A percentile compares a stretch with the other conserved stretches of the same genome.
These are phyloP conservation scores for Fraxinus angustifolia DNA, from an alignment of 305 asterid species.

Conservation along the genomic window DNA sequence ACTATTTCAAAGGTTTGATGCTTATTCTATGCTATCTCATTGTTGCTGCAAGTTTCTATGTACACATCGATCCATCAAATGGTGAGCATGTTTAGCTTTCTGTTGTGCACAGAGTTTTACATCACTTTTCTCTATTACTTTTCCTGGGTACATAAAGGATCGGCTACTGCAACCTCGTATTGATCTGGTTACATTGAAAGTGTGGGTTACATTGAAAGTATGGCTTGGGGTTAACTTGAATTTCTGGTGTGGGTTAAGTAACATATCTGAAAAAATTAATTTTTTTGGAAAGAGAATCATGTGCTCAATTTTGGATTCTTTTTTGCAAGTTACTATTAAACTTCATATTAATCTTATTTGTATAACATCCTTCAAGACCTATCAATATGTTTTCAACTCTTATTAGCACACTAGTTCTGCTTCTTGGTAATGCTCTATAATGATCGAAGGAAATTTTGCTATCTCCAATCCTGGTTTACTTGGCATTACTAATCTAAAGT, in stretches of 20 bases:
- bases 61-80: constrained; percentile 66
- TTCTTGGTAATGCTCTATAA: not conserved
- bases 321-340: not conserved
- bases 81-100: constrained; percentile 41
- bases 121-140: not conserved
- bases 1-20: constrained; percentile 96
- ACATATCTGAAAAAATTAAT: not conserved
- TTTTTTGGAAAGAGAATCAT: not conserved
- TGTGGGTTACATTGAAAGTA: not conserved
- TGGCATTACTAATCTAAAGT: not conserved
- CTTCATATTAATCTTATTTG: not conserved
- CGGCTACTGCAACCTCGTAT: not conserved
- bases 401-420: not conserved
- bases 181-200: not conserved
- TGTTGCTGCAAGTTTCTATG: constrained; percentile 98
- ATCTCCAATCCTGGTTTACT: not conserved
- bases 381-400: not conserved
- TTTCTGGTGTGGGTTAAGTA: not conserved
- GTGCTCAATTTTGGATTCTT: not conserved
- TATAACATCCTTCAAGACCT: not conserved
- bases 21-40: constrained; percentile 92
- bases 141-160: not conserved
- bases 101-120: not conserved
- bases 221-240: not conserved
- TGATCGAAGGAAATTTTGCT: not conserved